Percentiles rank a stretch among this genome's conserved stretches.
These are phyloP conservation scores for Moelleriella libera DNA, from an alignment of 2,329 filamentous ascomycete genomes.

Conservation along the genomic window DNA sequence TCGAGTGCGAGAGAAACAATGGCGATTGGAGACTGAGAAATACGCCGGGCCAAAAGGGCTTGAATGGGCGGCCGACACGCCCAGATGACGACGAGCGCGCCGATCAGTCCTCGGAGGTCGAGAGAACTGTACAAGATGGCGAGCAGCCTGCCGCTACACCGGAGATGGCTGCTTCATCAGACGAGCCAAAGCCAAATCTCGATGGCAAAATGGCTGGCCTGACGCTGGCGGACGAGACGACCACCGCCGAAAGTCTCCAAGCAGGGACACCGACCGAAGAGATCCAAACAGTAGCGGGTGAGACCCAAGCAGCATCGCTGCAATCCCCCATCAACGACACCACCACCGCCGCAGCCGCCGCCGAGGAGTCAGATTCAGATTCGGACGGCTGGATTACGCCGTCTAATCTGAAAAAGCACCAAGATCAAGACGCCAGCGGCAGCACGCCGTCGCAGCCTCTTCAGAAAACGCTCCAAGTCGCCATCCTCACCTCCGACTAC, in stretches of 20 bases:
- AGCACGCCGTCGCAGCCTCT: constrained; percentile 33
- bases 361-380: constrained; percentile 27
- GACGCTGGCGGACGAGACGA: constrained; percentile 6
- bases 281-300: background rate
- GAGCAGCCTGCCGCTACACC: background rate
- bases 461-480: constrained; percentile 62
- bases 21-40: constrained; percentile 76
- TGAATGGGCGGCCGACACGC: constrained; percentile 47
- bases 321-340: too few species aligned
- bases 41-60: constrained; percentile 61
- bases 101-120: background rate
- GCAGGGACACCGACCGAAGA: background rate
- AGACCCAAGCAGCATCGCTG: background rate
- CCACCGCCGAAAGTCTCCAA: background rate
- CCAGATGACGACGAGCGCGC: constrained; percentile 11
- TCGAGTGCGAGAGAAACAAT: constrained; percentile 85
- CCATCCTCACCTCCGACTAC: constrained; percentile 89
- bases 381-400: constrained; percentile 88
- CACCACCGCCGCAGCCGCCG: constrained; percentile 1
- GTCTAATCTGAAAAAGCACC: constrained; percentile 75
- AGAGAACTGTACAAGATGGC: background rate
- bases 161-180: constrained; percentile 8
- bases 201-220: constrained; percentile 11
- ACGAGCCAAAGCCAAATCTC: constrained; percentile 4
- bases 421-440: constrained; percentile 46